Evolutionary conservation across 768 basidiomycete species (phyloP).

Genomic region (Lactarius psammicola): DNA sequence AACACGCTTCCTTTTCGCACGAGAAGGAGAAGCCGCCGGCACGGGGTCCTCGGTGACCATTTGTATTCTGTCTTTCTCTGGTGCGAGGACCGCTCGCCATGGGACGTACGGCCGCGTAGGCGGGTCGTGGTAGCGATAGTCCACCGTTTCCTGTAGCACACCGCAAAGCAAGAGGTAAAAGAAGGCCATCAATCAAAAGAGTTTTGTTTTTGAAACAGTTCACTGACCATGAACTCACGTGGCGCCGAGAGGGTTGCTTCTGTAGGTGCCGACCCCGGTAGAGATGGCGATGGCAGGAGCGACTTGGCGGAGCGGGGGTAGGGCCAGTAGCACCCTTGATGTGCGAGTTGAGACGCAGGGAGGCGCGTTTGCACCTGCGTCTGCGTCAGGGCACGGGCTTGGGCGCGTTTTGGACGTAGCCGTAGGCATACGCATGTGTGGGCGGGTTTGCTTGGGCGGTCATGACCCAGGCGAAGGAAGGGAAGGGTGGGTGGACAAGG

Average conservation of each 20-base stretch:
- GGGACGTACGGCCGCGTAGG: slow-evolving; percentile 11
- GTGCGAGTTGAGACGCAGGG: too few species aligned
- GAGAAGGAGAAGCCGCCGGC: not conserved
- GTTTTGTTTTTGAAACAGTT: not conserved
- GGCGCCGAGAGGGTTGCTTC: too few species aligned
- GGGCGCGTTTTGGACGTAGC: slow-evolving; percentile 16
- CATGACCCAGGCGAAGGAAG: slow-evolving; percentile 24
- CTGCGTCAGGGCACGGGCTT: not conserved
- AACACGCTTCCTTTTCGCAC: slow-evolving; percentile 13
- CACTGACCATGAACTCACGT: slow-evolving; percentile 16
- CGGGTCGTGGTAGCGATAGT: slow-evolving; percentile 17
- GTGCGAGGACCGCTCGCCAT: not conserved
- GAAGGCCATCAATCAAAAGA: too few species aligned
- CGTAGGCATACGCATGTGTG: not conserved
- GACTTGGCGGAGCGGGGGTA: not conserved
- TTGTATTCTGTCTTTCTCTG: not conserved
- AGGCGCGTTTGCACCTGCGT: not conserved
- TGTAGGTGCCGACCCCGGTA: too few species aligned
- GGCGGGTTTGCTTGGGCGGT: slow-evolving; percentile 20
- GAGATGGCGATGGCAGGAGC: not conserved
- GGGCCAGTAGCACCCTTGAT: not conserved
- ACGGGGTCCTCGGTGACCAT: too few species aligned
- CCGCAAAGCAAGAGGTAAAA: too few species aligned
- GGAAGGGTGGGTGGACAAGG: slow-evolving; percentile 19
- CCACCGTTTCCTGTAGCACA: slow-evolving; percentile 13